These are phyloP conservation scores for Fraxinus sp. DNA, from an alignment of 305 asterid genomes.

Conservation along the genomic window DNA sequence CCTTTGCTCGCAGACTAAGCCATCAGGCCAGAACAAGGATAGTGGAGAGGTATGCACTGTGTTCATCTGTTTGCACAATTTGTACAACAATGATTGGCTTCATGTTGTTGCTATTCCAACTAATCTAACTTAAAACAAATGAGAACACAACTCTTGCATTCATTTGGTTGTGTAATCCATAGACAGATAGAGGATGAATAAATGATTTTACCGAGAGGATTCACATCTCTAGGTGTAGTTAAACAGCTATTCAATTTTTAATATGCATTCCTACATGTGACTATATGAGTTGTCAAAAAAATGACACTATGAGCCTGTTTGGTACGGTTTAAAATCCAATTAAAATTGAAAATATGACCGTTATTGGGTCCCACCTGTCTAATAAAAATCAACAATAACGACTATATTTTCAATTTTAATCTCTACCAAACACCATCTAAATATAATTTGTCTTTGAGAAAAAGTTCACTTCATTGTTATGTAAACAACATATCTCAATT, in stretches of 20 bases:
- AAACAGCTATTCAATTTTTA: not conserved
- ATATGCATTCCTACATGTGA: not conserved
- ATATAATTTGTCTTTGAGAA: no score
- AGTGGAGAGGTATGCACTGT: slow-evolving; percentile 46
- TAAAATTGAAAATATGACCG: no score
- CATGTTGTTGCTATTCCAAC: slow-evolving; percentile 8
- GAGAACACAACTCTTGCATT: not conserved
- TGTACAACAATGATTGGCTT: not conserved
- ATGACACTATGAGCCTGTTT: not conserved
- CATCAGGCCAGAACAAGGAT: slow-evolving; percentile 39
- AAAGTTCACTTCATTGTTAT: not conserved
- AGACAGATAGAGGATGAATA: not conserved
- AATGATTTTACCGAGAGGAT: not conserved
- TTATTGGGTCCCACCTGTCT: no score
- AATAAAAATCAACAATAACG: no score
- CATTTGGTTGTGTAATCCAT: not conserved
- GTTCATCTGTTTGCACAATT: slow-evolving; percentile 6
- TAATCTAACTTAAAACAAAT: not conserved
- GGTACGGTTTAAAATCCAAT: no score
- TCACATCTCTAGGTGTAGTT: not conserved
- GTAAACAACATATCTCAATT: no score
- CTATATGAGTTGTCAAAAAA: not conserved
- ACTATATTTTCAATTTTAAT: no score
- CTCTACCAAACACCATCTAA: no score
- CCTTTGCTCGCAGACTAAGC: slow-evolving; percentile 50